Conservation (phyloP, 176 grass and related monocot species). For the Eleusine coracana region DNA sequence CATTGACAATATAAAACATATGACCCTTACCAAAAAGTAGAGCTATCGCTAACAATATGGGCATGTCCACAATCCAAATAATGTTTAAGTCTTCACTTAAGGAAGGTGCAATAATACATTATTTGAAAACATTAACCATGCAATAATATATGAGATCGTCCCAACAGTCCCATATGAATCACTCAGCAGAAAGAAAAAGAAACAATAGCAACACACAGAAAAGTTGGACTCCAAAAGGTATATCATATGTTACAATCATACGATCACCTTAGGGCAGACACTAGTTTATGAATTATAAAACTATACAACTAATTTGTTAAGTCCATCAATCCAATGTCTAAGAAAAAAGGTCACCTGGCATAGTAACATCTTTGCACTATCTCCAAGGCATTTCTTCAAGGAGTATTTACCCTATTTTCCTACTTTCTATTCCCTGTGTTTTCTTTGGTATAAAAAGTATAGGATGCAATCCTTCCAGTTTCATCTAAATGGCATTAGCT, state of each 20-base stretch:
- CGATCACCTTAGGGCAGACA: not conserved
- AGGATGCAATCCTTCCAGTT: not conserved
- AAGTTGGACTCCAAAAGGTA: not conserved
- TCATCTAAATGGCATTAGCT: not conserved
- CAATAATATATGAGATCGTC: slow-evolving; percentile 3
- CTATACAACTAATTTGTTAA: not conserved
- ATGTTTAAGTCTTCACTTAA: not conserved
- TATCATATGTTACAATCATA: not conserved
- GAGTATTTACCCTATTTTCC: not conserved
- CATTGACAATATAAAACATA: not conserved
- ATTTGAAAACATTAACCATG: not conserved
- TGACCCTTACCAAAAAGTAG: not conserved
- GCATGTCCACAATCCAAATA: not conserved
- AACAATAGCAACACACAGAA: slow-evolving; percentile 1
- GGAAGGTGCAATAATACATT: not conserved
- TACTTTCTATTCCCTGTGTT: not conserved
- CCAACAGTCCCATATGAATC: not conserved
- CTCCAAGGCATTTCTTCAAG: not conserved
- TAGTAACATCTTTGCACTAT: not conserved
- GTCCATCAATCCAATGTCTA: not conserved
- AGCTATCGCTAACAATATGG: not conserved
- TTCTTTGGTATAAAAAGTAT: not conserved
- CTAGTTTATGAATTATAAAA: not conserved
- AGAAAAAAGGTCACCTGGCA: not conserved
- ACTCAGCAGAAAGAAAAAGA: not conserved